A percentile compares a stretch with the other conserved stretches of the same genome.
These are phyloP conservation scores for Zygoascus tannicola DNA, from an alignment of 805 yeast species.

Conservation along the genomic window DNA sequence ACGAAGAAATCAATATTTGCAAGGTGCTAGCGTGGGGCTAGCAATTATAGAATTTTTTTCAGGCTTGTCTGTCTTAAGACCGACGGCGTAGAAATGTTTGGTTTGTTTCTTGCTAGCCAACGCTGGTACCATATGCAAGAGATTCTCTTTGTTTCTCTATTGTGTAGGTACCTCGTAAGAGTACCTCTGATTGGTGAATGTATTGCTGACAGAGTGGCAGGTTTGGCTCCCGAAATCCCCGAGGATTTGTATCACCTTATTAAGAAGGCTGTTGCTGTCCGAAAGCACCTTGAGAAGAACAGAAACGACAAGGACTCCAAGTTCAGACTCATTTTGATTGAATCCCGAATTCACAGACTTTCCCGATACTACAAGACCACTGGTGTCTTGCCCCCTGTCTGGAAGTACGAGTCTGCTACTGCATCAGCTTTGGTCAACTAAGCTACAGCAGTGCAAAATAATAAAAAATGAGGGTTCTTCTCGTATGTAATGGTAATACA, in stretches of 20 bases:
- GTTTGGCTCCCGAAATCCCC: conserved; percentile 98
- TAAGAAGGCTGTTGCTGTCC: conserved; percentile 99
- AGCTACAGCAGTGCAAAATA: conserved; percentile 13
- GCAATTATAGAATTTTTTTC: background rate
- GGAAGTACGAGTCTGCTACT: conserved; percentile 99
- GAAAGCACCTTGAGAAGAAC: conserved; percentile 99
- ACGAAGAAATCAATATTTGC: background rate
- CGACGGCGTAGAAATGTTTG: too few relatives aligned
- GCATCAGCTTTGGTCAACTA: conserved; percentile 99
- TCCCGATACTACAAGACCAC: conserved; percentile 99
- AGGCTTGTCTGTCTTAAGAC: too few relatives aligned
- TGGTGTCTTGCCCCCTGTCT: conserved; percentile 98
- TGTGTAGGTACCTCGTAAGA: background rate
- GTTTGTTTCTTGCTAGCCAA: background rate
- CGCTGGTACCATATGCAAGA: background rate
- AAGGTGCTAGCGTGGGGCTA: background rate
- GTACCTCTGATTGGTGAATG: conserved; percentile 27
- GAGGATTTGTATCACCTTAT: conserved; percentile 98
- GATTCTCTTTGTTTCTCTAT: conserved; percentile 1
- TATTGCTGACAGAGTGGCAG: conserved; percentile 29
- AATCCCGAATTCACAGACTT: conserved; percentile 99
- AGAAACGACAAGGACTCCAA: conserved; percentile 99
- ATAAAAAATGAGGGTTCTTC: background rate
- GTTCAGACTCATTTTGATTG: conserved; percentile 99
- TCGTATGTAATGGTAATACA: background rate